These are phyloP conservation scores for Trametes cinnabarina DNA, from an alignment of 768 basidiomycete genomes.

Conservation along the genomic window DNA sequence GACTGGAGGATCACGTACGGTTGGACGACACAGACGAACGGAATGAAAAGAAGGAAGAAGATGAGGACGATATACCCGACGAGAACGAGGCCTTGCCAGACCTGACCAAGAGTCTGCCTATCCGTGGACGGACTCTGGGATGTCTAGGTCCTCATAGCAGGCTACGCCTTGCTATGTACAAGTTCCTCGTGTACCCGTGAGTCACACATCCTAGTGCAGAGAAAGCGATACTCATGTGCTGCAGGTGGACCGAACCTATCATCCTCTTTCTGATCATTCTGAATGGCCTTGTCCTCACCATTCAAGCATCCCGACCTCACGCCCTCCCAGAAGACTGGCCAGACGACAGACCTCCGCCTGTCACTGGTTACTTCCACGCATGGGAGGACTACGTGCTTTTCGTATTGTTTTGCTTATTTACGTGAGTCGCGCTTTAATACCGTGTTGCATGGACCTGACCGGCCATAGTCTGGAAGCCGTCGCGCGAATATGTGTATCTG, in stretches of 20 bases:
- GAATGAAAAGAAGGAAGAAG: constrained; percentile 31
- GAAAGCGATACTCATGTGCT: not conserved
- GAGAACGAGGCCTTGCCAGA: constrained; percentile 36
- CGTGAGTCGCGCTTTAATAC: constrained; percentile 46
- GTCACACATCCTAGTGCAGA: constrained; percentile 34
- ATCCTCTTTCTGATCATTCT: constrained; percentile 82
- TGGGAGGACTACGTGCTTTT: constrained; percentile 95
- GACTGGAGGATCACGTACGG: constrained; percentile 58
- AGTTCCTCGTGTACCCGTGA: constrained; percentile 69
- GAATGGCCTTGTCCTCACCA: constrained; percentile 77
- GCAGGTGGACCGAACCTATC: constrained; percentile 81
- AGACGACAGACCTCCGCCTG: constrained; percentile 38
- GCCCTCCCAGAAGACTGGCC: constrained; percentile 45
- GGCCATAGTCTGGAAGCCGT: constrained; percentile 71
- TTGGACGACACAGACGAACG: constrained; percentile 49
- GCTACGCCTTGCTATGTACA: constrained; percentile 62
- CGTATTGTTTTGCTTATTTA: constrained; percentile 79
- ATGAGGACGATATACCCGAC: constrained; percentile 31
- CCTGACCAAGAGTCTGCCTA: constrained; percentile 43
- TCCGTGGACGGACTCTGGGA: constrained; percentile 79
- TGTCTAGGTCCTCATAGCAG: constrained; percentile 68
- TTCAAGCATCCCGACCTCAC: constrained; percentile 69
- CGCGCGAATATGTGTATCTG: constrained; percentile 87
- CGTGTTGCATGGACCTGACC: constrained; percentile 7
- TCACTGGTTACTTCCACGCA: constrained; percentile 73